Percentiles rank a stretch among this genome's conserved stretches.
phyloP scores from a whole-genome alignment of 768 basidiomycete species.

The Cubamyces sp. region DNA sequence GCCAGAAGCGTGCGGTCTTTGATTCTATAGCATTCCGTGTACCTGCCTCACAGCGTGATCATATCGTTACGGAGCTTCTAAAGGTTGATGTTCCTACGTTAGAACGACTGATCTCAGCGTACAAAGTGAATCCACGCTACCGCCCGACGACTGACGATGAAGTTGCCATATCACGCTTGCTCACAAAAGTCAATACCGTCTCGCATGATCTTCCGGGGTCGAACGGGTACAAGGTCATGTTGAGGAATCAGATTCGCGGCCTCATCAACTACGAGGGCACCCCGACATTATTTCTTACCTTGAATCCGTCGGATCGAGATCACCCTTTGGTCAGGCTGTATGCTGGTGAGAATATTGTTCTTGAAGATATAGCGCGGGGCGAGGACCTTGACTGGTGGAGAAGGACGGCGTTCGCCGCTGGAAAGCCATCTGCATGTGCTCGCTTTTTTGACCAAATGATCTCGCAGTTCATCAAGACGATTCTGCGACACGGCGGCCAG shows the following conservation, averaged over 20 bases:
- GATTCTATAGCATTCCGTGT: slow-evolving; percentile 1
- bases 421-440: background rate
- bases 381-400: too few species aligned
- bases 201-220: background rate
- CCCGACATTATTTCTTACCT: background rate
- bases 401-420: too few species aligned
- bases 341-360: background rate
- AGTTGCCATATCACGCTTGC: background rate
- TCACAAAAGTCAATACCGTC: background rate
- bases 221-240: background rate
- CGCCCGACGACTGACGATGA: too few species aligned
- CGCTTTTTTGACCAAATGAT: background rate
- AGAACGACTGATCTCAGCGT: too few species aligned
- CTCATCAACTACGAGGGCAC: background rate
- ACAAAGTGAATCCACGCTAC: too few species aligned
- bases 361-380: background rate
- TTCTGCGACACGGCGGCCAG: background rate
- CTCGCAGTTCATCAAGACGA: background rate
- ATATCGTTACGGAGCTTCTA: too few species aligned
- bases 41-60: background rate
- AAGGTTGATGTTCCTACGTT: too few species aligned
- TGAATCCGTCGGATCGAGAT: background rate
- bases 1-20: slow-evolving; percentile 23
- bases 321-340: background rate
- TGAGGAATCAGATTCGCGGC: background rate